These are phyloP conservation scores for Skeletonema grethae DNA, from an alignment of 108 stramenopile genomes.

Conservation along the genomic window DNA sequence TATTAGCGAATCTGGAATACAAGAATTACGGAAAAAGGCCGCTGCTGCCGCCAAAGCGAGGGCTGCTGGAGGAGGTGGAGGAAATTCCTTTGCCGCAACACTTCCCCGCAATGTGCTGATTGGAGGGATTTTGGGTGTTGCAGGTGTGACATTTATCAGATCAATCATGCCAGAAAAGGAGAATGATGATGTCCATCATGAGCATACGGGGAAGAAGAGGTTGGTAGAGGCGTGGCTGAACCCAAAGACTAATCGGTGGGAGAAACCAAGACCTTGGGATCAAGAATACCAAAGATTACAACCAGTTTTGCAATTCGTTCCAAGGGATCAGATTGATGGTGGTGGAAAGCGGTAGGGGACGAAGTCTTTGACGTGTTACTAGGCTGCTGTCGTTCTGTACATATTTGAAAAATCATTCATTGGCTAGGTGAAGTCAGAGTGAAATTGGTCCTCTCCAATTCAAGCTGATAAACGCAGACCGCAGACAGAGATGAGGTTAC, in stretches of 20 bases:
- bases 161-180: conserved; percentile 11
- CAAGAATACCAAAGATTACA: conserved; percentile 61
- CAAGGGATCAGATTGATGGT: conserved; percentile 64
- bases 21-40: conserved; percentile 10
- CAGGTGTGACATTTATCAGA: conserved; percentile 8
- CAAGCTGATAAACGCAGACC: too few species aligned
- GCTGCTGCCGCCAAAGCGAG: conserved; percentile 8
- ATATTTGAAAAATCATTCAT: too few species aligned
- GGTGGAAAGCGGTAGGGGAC: conserved; percentile 9
- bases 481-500: too few species aligned
- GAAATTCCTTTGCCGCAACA: conserved; percentile 36
- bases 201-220: conserved; percentile 33
- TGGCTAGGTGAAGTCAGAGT: too few species aligned
- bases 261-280: conserved; percentile 87
- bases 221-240: conserved; percentile 88
- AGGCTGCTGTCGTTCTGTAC: background rate
- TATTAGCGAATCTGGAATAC: conserved; percentile 13
- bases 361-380: background rate
- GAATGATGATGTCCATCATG: conserved; percentile 21
- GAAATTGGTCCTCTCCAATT: too few species aligned
- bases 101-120: conserved; percentile 50
- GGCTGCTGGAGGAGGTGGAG: conserved; percentile 5
- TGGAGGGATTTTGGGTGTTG: conserved; percentile 42
- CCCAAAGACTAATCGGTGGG: conserved; percentile 69
- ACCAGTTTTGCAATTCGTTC: conserved; percentile 67